Evolutionary conservation across 192 early-diverging fungal genomes (phyloP).

Genomic region (Phycomyces nitens): DNA sequence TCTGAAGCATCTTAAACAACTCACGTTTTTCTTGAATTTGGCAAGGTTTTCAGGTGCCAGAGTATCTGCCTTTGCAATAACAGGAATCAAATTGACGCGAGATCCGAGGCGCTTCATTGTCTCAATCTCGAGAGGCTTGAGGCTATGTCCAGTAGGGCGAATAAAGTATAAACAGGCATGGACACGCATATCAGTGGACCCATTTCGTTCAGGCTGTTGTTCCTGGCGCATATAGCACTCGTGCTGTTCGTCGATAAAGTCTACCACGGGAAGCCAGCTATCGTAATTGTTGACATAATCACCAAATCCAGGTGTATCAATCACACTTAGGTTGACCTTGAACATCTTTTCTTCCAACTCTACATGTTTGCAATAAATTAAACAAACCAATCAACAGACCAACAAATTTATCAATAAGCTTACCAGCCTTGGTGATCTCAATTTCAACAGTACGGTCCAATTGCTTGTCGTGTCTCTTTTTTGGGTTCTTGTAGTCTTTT

Average conservation of each 20-base stretch:
- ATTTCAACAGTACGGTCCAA: constrained; percentile 95
- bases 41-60: constrained; percentile 78
- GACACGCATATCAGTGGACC: constrained; percentile 90
- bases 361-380: constrained; percentile 4
- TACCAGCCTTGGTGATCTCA: constrained; percentile 95
- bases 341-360: constrained; percentile 98
- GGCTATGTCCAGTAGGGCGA: constrained; percentile 89
- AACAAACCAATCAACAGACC: background rate
- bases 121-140: constrained; percentile 83
- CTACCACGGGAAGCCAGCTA: constrained; percentile 94
- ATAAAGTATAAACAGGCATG: constrained; percentile 97
- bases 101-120: constrained; percentile 91
- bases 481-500: constrained; percentile 30
- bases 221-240: constrained; percentile 92
- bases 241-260: constrained; percentile 94
- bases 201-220: constrained; percentile 76
- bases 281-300: constrained; percentile 97
- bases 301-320: constrained; percentile 97
- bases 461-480: constrained; percentile 85
- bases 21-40: constrained; percentile 79
- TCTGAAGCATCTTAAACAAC: background rate
- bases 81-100: constrained; percentile 89
- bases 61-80: constrained; percentile 91
- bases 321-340: constrained; percentile 87
- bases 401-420: background rate